A percentile compares a stretch with the other conserved stretches of the same genome.
These are phyloP conservation scores for Allium sativum DNA, from an alignment of 106 monocot genomes.

Conservation along the genomic window DNA sequence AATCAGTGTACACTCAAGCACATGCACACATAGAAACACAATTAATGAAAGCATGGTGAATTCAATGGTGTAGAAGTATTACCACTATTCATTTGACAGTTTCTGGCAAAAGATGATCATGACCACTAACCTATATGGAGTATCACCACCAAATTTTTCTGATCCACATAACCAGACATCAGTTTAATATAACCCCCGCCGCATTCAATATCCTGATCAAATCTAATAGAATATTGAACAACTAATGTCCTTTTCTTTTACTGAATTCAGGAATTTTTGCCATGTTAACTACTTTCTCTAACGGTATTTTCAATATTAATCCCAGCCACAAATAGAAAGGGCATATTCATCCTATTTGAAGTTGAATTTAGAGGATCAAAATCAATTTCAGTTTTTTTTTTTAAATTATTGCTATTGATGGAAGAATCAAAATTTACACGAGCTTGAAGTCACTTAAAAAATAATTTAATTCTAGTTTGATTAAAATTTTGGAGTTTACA, in stretches of 20 bases:
- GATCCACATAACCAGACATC: slow-evolving; percentile 92
- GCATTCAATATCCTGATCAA: slow-evolving; percentile 98
- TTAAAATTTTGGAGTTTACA: no score
- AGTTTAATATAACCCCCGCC: slow-evolving; percentile 96
- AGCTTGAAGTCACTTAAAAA: no score
- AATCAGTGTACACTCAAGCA: slow-evolving; percentile 62
- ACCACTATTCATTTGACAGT: neutral
- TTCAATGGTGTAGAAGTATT: neutral
- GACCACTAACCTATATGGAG: slow-evolving; percentile 74
- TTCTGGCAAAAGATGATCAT: neutral
- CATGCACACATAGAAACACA: no score
- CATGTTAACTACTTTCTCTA: neutral
- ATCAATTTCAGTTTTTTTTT: no score
- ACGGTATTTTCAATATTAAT: neutral
- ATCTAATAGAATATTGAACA: slow-evolving; percentile 83
- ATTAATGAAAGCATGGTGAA: neutral
- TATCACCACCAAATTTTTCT: slow-evolving; percentile 95
- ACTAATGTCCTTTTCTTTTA: slow-evolving; percentile 78
- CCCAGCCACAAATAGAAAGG: slow-evolving; percentile 65
- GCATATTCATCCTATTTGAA: slow-evolving; percentile 50
- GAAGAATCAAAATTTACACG: no score
- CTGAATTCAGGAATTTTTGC: slow-evolving; percentile 84
- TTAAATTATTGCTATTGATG: no score
- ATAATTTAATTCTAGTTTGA: no score
- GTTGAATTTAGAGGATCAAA: slow-evolving; percentile 45